phyloP scores from a whole-genome alignment of 192 early-diverging fungal genomes.

The Ambispora gerdemannii region DNA sequence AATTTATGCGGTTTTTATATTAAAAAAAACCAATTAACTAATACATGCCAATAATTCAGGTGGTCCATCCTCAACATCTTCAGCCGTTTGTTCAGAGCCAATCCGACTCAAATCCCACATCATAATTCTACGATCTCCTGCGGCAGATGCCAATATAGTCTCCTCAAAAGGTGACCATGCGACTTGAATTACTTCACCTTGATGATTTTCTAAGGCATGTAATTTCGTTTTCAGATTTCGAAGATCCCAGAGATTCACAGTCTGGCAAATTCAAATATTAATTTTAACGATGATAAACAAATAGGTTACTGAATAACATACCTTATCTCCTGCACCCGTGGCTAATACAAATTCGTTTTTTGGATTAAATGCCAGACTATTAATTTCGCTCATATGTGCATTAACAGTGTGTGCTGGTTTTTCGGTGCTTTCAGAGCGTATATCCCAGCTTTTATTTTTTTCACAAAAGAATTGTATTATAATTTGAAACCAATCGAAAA shows the following conservation, averaged over 20 bases:
- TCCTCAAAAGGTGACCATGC: slow-evolving; percentile 92
- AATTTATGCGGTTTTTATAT: neutral
- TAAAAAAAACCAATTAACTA: neutral
- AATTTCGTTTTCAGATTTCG: slow-evolving; percentile 83
- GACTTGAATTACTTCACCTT: slow-evolving; percentile 90
- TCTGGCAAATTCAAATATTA: slow-evolving; percentile 42
- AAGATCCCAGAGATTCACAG: slow-evolving; percentile 93
- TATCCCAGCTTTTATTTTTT: slow-evolving; percentile 78
- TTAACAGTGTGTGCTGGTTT: slow-evolving; percentile 68
- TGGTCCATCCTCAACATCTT: slow-evolving; percentile 97
- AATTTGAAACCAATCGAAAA: neutral
- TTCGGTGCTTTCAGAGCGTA: slow-evolving; percentile 60
- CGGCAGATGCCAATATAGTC: slow-evolving; percentile 86
- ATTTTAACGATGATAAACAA: neutral
- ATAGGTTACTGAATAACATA: slow-evolving; percentile 20
- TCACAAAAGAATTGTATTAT: neutral
- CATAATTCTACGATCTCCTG: slow-evolving; percentile 83
- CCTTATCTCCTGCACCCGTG: slow-evolving; percentile 91
- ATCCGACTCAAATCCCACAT: slow-evolving; percentile 95
- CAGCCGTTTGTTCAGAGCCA: slow-evolving; percentile 89
- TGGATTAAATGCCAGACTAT: slow-evolving; percentile 93
- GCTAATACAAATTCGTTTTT: slow-evolving; percentile 84
- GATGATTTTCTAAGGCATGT: slow-evolving; percentile 85
- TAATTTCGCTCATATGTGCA: slow-evolving; percentile 90
- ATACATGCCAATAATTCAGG: slow-evolving; percentile 82